Evolutionary conservation across 352 stramenopile species (phyloP).

Genomic region (Globisporangium nunn): DNA sequence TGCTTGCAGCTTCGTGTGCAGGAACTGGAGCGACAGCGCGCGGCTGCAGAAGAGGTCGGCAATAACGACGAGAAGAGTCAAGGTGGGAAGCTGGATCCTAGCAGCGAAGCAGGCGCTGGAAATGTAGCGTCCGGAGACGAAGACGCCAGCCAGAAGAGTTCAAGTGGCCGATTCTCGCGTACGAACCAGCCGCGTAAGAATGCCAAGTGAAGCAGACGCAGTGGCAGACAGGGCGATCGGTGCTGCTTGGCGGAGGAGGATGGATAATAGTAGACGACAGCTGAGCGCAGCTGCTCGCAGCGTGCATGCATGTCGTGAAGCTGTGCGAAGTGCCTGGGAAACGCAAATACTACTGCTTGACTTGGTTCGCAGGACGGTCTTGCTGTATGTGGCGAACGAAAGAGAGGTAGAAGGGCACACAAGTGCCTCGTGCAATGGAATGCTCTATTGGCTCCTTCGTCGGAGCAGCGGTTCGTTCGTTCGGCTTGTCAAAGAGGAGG

Average conservation of each 20-base stretch:
- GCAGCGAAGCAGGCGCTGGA: not conserved
- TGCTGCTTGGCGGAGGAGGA: not conserved
- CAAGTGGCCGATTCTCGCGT: not conserved
- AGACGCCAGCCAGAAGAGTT: not conserved
- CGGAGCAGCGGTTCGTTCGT: not conserved
- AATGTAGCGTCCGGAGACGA: not conserved
- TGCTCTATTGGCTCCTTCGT: constrained; percentile 2
- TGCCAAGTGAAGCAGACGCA: not conserved
- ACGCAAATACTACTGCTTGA: not conserved
- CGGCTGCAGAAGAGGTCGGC: not conserved
- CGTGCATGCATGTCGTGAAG: constrained; percentile 1
- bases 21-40: constrained; percentile 21
- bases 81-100: not conserved
- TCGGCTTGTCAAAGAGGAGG: not conserved
- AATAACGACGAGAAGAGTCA: not conserved
- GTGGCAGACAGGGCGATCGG: too few relatives aligned
- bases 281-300: not conserved
- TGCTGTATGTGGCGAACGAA: not conserved
- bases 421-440: not conserved
- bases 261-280: not conserved
- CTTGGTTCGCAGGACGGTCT: not conserved
- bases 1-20: constrained; percentile 22
- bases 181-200: constrained; percentile 1
- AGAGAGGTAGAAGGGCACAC: too few relatives aligned
- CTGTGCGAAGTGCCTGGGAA: not conserved